Evolutionary conservation across 2,329 filamentous ascomycete genomes (phyloP).

Genomic region (Calonectria pauciramosa): DNA sequence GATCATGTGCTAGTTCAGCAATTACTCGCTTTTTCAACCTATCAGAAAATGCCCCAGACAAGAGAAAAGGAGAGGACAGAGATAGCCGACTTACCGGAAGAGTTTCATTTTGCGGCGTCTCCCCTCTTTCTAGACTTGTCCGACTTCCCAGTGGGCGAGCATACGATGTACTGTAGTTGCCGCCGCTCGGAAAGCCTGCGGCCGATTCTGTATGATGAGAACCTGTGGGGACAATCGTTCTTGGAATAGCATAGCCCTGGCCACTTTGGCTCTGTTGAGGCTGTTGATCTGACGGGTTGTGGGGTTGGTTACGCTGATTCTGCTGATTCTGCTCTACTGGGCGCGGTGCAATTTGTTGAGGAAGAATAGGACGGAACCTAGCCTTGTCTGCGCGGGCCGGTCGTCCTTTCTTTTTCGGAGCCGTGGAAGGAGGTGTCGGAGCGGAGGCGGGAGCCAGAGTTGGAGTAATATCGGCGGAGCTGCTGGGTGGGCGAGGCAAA

Average conservation of each 20-base stretch:
- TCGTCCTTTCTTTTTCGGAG: conserved; percentile 59
- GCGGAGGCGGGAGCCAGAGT: conserved; percentile 13
- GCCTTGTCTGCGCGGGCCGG: conserved; percentile 59
- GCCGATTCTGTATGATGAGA: background rate
- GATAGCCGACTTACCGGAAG: conserved; percentile 8
- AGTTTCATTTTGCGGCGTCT: conserved; percentile 3
- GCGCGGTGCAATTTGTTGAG: conserved; percentile 51
- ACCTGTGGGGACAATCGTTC: background rate
- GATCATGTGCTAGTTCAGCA: conserved; percentile 13
- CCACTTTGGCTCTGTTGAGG: background rate
- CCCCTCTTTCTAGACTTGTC: background rate
- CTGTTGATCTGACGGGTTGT: background rate
- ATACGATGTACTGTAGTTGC: conserved; percentile 23
- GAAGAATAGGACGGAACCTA: conserved; percentile 48
- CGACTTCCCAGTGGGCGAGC: background rate
- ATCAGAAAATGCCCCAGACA: background rate
- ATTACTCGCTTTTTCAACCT: conserved; percentile 16
- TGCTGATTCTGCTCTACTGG: conserved; percentile 29
- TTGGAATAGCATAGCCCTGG: background rate
- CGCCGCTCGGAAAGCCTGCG: background rate
- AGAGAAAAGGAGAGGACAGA: background rate
- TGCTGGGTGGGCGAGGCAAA: conserved; percentile 42
- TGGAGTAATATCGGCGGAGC: conserved; percentile 20
- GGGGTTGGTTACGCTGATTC: background rate
- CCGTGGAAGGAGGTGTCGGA: conserved; percentile 17